phyloP scores from a whole-genome alignment of 257 asterid species.

The Voacanga thouarsii region DNA sequence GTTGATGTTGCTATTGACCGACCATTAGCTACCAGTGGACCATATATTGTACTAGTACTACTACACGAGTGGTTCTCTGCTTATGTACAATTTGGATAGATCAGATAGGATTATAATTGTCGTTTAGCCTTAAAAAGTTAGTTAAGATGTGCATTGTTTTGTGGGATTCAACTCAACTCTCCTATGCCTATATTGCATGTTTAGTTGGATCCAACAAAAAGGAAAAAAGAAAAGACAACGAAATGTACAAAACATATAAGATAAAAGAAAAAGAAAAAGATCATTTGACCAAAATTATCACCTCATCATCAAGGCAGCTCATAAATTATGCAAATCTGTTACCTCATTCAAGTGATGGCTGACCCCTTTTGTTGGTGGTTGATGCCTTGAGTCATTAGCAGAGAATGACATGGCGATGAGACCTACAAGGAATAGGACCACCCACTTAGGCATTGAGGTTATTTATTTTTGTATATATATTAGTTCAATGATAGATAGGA shows the following conservation, averaged over 20 bases:
- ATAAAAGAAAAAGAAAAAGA: constrained; percentile 19
- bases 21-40: neutral
- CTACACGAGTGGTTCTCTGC: neutral
- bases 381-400: constrained; percentile 25
- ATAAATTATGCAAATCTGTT: constrained; percentile 43
- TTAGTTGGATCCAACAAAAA: constrained; percentile 37
- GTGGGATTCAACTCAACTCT: constrained; percentile 47
- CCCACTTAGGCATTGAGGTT: neutral
- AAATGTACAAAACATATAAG: neutral
- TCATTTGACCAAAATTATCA: constrained; percentile 28
- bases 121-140: constrained; percentile 29
- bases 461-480: no score
- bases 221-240: neutral
- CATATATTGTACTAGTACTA: neutral
- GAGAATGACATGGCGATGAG: constrained; percentile 14
- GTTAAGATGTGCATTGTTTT: constrained; percentile 32
- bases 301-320: constrained; percentile 43
- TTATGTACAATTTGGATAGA: neutral
- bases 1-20: neutral
- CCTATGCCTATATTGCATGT: constrained; percentile 18
- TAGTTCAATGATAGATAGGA: no score
- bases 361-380: constrained; percentile 69
- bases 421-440: neutral
- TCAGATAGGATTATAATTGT: constrained; percentile 15
- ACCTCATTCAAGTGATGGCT: constrained; percentile 40